phyloP scores from a whole-genome alignment of 805 yeast species.

The Kodamaea kakaduensis region DNA sequence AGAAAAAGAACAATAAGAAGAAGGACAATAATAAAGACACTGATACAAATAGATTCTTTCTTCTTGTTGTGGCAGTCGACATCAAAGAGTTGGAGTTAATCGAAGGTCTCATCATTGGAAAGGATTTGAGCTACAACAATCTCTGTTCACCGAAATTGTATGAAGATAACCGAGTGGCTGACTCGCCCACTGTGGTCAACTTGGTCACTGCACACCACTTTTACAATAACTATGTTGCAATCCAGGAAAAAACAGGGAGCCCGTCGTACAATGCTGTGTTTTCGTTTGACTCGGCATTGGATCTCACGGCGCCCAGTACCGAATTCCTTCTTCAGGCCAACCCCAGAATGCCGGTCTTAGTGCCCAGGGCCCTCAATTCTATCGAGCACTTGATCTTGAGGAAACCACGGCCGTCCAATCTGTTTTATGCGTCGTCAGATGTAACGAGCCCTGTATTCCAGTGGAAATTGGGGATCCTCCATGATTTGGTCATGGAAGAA shows the following conservation, averaged over 20 bases:
- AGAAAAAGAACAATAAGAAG: too few species aligned
- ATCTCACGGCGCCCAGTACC: slow-evolving; percentile 31
- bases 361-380: slow-evolving; percentile 34
- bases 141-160: slow-evolving; percentile 61
- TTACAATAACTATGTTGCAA: slow-evolving; percentile 28
- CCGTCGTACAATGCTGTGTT: slow-evolving; percentile 28
- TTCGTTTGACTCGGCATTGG: slow-evolving; percentile 34
- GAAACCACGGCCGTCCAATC: slow-evolving; percentile 20
- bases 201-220: slow-evolving; percentile 31
- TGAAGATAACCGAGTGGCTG: slow-evolving; percentile 32
- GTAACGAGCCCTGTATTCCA: slow-evolving; percentile 19
- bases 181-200: slow-evolving; percentile 13
- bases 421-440: slow-evolving; percentile 15
- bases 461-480: slow-evolving; percentile 32
- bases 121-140: slow-evolving; percentile 58
- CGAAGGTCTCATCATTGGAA: slow-evolving; percentile 77
- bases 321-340: slow-evolving; percentile 26
- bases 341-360: slow-evolving; percentile 28
- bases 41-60: slow-evolving; percentile 15
- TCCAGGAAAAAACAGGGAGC: slow-evolving; percentile 15
- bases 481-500: slow-evolving; percentile 26
- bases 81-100: slow-evolving; percentile 71
- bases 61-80: slow-evolving; percentile 52
- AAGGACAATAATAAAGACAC: too few species aligned
- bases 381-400: slow-evolving; percentile 27